phyloP scores from a whole-genome alignment of 106 monocot genomes.

The Dendrobium nobile region DNA sequence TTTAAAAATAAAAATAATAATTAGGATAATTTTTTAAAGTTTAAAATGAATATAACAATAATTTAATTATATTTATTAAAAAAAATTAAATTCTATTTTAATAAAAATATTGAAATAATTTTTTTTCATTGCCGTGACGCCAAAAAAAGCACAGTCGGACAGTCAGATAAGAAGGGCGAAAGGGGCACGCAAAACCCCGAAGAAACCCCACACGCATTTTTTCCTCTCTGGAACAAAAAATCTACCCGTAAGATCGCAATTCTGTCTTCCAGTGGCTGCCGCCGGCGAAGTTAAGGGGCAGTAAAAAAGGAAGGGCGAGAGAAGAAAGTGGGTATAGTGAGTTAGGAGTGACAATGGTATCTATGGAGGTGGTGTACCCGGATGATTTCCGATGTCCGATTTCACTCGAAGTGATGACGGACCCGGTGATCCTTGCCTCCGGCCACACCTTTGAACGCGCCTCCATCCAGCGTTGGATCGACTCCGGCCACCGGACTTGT shows the following conservation, averaged over 20 bases:
- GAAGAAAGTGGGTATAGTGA: no score
- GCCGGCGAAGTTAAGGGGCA: no score
- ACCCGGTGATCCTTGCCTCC: conserved; percentile 60
- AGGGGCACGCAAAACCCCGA: background rate
- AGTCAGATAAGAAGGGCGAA: background rate
- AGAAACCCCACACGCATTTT: background rate
- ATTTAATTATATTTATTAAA: no score
- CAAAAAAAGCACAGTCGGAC: no score
- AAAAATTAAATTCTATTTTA: no score
- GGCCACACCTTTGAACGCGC: conserved; percentile 68
- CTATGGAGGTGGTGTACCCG: conserved; percentile 23
- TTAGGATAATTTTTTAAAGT: no score
- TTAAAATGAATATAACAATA: no score
- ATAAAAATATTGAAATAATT: background rate
- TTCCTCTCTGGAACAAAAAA: background rate
- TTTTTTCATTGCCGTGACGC: background rate
- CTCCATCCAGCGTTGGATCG: conserved; percentile 65
- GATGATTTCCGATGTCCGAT: conserved; percentile 74
- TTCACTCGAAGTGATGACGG: conserved; percentile 60
- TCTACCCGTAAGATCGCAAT: no score
- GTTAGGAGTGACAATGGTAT: background rate
- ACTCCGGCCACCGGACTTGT: conserved; percentile 56
- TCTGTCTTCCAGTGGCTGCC: no score
- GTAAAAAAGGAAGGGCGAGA: no score
- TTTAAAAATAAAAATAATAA: no score